Evolutionary conservation across 2,329 filamentous ascomycete genomes (phyloP).

Genomic region (Diaporthe citri): DNA sequence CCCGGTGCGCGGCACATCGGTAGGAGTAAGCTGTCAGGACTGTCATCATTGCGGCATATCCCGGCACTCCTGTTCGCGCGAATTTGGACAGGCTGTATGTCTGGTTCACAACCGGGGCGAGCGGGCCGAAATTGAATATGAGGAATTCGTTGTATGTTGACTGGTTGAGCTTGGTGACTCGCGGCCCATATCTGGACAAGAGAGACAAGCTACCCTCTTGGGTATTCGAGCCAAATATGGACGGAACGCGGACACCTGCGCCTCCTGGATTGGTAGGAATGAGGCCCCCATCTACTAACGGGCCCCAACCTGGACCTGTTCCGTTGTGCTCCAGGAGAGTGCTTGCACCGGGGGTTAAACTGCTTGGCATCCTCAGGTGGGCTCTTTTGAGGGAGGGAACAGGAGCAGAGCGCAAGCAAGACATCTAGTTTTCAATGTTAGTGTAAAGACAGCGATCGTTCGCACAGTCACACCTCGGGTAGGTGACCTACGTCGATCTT

Average conservation of each 20-base stretch:
- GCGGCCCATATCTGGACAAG: neutral
- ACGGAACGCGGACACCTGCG: slow-evolving; percentile 5
- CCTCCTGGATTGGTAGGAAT: neutral
- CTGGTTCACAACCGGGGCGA: neutral
- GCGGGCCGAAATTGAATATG: neutral
- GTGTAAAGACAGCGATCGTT: neutral
- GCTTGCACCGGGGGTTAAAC: neutral
- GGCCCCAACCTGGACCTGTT: slow-evolving; percentile 6
- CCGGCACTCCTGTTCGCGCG: neutral
- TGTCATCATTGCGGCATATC: neutral
- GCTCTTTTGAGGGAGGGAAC: neutral
- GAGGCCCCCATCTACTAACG: neutral
- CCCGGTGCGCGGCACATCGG: neutral
- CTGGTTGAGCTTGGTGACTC: neutral
- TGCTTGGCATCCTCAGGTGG: neutral
- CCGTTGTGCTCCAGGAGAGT: slow-evolving; percentile 16
- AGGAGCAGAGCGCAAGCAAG: slow-evolving; percentile 16
- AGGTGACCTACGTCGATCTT: neutral
- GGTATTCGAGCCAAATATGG: slow-evolving; percentile 7
- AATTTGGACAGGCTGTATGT: slow-evolving; percentile 17
- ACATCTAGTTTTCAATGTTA: neutral
- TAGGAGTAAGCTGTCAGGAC: neutral
- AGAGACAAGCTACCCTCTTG: neutral
- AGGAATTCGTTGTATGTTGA: neutral
- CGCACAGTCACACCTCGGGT: neutral